phyloP scores from a whole-genome alignment of 148 eudicot genomes.

The Dysphania ambrosioides region DNA sequence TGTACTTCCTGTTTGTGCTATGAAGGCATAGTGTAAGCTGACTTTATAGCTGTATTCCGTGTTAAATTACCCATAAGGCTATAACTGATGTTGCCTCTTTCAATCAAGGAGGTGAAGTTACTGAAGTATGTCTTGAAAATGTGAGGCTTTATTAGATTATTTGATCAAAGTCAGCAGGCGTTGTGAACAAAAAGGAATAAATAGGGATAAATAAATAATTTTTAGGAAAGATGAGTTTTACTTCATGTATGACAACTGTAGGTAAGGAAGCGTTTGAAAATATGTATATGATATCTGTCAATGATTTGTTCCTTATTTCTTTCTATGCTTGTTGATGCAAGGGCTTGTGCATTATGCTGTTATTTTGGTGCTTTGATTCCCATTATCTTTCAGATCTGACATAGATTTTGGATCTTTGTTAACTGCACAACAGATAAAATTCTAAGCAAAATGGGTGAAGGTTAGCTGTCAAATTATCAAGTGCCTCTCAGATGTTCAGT shows the following conservation, averaged over 20 bases:
- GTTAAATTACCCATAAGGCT: too few species aligned
- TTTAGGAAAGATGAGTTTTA: neutral
- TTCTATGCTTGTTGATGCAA: neutral
- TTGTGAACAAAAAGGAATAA: neutral
- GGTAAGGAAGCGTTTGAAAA: neutral
- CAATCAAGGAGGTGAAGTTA: too few species aligned
- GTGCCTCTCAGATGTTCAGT: constrained; percentile 53
- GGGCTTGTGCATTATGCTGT: constrained; percentile 2
- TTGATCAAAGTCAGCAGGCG: too few species aligned
- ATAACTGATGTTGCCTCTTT: too few species aligned
- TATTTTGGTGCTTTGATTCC: neutral
- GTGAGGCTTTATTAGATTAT: too few species aligned
- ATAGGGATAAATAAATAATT: neutral
- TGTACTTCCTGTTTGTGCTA: too few species aligned
- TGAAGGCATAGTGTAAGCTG: too few species aligned
- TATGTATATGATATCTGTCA: neutral
- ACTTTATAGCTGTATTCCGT: too few species aligned
- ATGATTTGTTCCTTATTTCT: neutral
- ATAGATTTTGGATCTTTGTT: constrained; percentile 8
- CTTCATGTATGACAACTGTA: neutral
- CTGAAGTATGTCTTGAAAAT: too few species aligned
- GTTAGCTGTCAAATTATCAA: constrained; percentile 65
- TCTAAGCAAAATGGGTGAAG: constrained; percentile 92
- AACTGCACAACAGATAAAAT: constrained; percentile 58
- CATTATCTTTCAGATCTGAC: constrained; percentile 10